Base-by-base conservation (phyloP, 306 rosid genomes). In the Prosopis cineraria region DNA sequence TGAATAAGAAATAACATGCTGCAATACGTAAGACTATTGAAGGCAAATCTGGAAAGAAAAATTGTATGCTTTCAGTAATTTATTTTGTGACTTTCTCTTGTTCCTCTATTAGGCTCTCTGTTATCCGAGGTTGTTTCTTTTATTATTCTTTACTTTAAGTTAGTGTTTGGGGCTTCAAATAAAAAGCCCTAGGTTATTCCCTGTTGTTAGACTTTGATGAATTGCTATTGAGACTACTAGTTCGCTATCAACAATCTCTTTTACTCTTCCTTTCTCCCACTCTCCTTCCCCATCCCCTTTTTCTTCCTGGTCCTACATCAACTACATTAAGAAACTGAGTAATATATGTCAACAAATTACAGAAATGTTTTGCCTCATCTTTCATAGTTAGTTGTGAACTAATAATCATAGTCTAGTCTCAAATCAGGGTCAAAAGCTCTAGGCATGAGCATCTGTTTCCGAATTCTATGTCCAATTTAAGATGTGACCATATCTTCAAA, bases 251-350 rank as follows among this genome's bases (percentile, higher is more conserved):
- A 9, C 27, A 8, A 9, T 52, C 10, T 52, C 27, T 22, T 52
- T 8, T 3, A 52, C 27, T 20, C 10, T 52, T 8, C 58, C 2
- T 6, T 6, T 40, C 44, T 10, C 37, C 37, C 37, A 3, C 5
- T 34, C 44, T 40, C 44, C 44, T 40, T 40, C 44, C 44, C 44
- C 44, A 40, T 8, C 44, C 44, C 44, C 44, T 9, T 40, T 22
- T 52, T 22, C 58, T 52, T 52, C 59, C 59, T 20, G 20, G 29
- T n/a, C 59, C 59, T 52, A 20, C 12, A 52, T 52, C 59, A 52
- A 20, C 80, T 56, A 85, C 65, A 71, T 45, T 75, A 45, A 17
- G 76, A 78, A 78, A 70, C 34, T 36, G 39, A 74, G 67, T 52
- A 69, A 34, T 22, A 45, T 7, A 74, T 55, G n/a, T 41, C 39